Evolutionary conservation across 2,329 filamentous ascomycete genomes (phyloP), one percentile per base, ranked within the genome.

Genomic region (Mycosphaerella sp.): DNA sequence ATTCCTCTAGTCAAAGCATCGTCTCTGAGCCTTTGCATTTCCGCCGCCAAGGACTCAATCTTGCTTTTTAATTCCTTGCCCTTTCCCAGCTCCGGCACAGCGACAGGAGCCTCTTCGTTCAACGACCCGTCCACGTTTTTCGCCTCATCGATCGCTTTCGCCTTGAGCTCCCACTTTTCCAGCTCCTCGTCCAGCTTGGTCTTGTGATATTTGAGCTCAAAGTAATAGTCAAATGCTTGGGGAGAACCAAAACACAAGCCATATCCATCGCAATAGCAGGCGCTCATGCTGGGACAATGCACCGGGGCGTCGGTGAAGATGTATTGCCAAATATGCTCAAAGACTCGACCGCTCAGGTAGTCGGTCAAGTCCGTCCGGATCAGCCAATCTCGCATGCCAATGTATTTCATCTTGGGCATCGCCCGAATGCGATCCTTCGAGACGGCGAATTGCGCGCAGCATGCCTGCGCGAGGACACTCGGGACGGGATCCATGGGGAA

Each of bases 251-350:
- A 84, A 62, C 83, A 85, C 8, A 80, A 69, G 1, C 83, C 82
- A 47, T 78, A 85, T 5, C 80, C 81, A 56, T 85, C 81, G 64
- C 83, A 85, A 57, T 82, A 82, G 68, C 83, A 85, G 0, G 78
- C 67, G 53, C 78, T 73, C 68, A 82, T 78, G 44, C 70, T 68
- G 0, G 78, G 77, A 60, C 79, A 81, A 49, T 74, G 71, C 8
- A 76, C 66, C 4, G 73, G 70, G 12, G 72, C 56, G 1, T 76
- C 78, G 0, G 80, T 79, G 64, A 84, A 85, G 11, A 84, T 74
- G 55, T 77, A 80, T 55, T 83, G 80, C 82, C 82, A 85, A 1
- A 83, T 68, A 63, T 84, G 84, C 65, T 85, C 82, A 72, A 80
- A 84, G 12, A 84, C 73, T 2, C 82, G 74, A 2, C 81, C 81